Evolutionary conservation across 768 basidiomycete genomes (phyloP), one percentile per base, ranked within the genome.

Genomic region (Podaxis sp.): DNA sequence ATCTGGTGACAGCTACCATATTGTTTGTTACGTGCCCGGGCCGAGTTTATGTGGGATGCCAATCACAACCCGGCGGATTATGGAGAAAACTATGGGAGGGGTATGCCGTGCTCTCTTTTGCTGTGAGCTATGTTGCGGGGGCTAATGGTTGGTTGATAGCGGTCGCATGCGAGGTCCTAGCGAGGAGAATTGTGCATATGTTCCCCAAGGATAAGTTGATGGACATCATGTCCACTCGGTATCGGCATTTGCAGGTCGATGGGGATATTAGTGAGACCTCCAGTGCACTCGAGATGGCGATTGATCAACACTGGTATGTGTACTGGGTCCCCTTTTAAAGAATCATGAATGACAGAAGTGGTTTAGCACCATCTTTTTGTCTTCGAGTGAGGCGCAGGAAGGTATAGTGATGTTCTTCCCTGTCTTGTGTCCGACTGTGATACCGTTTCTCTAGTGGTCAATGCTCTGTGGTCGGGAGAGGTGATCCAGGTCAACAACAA

Each of bases 261-360:
- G 94, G 91, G 0, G 92, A 92, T 60, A 74, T 78, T 51, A 92
- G 90, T 63, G 88, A 87, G 47, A 82, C 87, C 67, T 78, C 85
- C 4, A 93, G 90, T 68, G 89, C 90, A 7, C 77, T 97, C 47
- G 96, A 98, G 72, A 77, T 88, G 72, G 94, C 96, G n/a, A 92
- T 96, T 64, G 96, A 98, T 73, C 85, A 92, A 58, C 86, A 94
- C 67, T 93, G 94, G 93, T 94, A 68, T 22, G 66, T 41, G 70
- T 8, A 33, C 33, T 33, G 13, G 22, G 11, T 40, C 13, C 38
- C 12, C 12, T 36, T 25, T 24, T 29, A 38, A 53, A 37, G 17
- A 61, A 4, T 53, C 38, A 15, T 43, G 24, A 50, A 17, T 43
- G 36, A 40, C 61, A 25, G 56, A n/a, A 15, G 1, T 40, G 24